phyloP scores from a whole-genome alignment of 176 grass and related monocot species.

The Eragrostis curvula region DNA sequence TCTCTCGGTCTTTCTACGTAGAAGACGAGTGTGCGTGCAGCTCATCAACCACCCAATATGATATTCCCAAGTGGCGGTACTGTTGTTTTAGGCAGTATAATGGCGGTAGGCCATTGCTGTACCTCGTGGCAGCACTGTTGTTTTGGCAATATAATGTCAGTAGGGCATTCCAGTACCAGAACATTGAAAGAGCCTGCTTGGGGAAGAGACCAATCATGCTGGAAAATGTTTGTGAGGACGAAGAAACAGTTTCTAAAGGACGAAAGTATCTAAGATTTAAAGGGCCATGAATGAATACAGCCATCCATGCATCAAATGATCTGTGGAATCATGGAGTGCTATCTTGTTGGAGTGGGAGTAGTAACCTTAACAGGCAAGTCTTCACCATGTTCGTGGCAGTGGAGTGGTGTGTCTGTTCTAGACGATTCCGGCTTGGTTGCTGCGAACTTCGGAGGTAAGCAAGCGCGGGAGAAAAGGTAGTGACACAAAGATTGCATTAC shows the following conservation, averaged over 20 bases:
- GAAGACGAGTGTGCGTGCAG: no score
- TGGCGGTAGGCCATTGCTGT: conserved; percentile 26
- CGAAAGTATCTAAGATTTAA: background rate
- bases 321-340: background rate
- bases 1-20: background rate
- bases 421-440: background rate
- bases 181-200: conserved; percentile 19
- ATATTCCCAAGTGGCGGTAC: background rate
- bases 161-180: background rate
- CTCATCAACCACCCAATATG: no score
- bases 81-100: background rate
- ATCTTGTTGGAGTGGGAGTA: background rate
- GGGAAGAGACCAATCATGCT: background rate
- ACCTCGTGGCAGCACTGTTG: background rate
- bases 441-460: conserved; percentile 19
- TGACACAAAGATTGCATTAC: background rate
- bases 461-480: background rate
- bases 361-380: conserved; percentile 15
- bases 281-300: background rate
- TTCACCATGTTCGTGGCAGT: background rate
- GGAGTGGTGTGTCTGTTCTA: background rate
- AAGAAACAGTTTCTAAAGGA: background rate
- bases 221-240: background rate
- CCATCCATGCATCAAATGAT: background rate
- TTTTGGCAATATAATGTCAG: background rate